Evolutionary conservation across 805 yeast genomes (phyloP).

Genomic region (Spathaspora girioi): DNA sequence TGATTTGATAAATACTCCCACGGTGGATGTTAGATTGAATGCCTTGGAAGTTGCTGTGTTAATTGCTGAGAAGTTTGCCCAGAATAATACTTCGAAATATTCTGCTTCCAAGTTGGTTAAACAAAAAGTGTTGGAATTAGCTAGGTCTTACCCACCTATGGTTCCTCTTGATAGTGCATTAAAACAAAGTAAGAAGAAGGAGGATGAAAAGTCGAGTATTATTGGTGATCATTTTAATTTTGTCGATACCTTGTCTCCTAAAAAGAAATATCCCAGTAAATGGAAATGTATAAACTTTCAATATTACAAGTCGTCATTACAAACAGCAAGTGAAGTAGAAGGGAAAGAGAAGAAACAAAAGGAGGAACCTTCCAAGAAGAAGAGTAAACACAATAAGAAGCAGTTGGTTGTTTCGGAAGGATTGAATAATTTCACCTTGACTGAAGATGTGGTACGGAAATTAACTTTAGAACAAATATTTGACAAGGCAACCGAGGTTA

Average conservation of each 20-base stretch:
- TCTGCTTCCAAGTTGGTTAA: slow-evolving; percentile 43
- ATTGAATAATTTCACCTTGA: slow-evolving; percentile 46
- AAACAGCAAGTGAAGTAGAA: slow-evolving; percentile 4
- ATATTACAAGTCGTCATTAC: slow-evolving; percentile 32
- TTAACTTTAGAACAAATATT: slow-evolving; percentile 57
- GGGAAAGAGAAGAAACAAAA: slow-evolving; percentile 4
- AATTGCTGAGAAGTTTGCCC: slow-evolving; percentile 58
- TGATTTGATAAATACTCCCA: slow-evolving; percentile 54
- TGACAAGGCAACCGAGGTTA: slow-evolving; percentile 51
- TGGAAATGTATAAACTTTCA: slow-evolving; percentile 57
- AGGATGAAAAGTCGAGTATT: slow-evolving; percentile 17
- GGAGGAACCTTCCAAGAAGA: slow-evolving; percentile 1
- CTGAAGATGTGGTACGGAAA: slow-evolving; percentile 55
- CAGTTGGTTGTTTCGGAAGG: slow-evolving; percentile 34
- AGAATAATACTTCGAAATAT: slow-evolving; percentile 38
- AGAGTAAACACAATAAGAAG: too few relatives aligned
- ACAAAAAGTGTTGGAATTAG: slow-evolving; percentile 48
- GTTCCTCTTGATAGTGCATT: slow-evolving; percentile 33
- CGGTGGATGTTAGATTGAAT: slow-evolving; percentile 53
- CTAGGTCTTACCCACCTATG: slow-evolving; percentile 50
- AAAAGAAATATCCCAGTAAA: slow-evolving; percentile 46
- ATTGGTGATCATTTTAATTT: slow-evolving; percentile 42
- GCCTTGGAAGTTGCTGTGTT: slow-evolving; percentile 60
- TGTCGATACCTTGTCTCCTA: slow-evolving; percentile 41
- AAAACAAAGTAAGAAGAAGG: slow-evolving; percentile 12